phyloP scores from a whole-genome alignment of 2,329 filamentous ascomycete species.

The Scytalidium lignicola region DNA sequence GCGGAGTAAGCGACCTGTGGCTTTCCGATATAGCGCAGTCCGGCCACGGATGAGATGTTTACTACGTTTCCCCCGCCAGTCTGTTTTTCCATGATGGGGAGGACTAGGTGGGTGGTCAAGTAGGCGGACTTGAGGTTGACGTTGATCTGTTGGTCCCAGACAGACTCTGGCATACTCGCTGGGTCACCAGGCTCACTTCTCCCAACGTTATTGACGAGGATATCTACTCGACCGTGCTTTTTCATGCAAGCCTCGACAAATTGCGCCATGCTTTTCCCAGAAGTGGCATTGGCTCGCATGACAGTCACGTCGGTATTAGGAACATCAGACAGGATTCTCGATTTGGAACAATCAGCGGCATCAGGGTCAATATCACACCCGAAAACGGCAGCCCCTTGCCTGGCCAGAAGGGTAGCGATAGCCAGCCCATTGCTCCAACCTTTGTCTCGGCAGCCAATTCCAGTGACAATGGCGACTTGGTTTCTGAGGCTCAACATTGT shows the following conservation, averaged over 20 bases:
- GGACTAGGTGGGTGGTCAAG: slow-evolving; percentile 42
- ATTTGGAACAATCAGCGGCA: slow-evolving; percentile 33
- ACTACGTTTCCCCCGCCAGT: slow-evolving; percentile 35
- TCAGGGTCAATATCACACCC: slow-evolving; percentile 44
- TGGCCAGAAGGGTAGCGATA: too few relatives aligned
- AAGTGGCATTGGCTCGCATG: slow-evolving; percentile 46
- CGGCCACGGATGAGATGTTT: slow-evolving; percentile 46
- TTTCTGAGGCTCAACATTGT: too few relatives aligned
- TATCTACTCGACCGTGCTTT: slow-evolving; percentile 52
- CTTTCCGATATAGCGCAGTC: slow-evolving; percentile 42
- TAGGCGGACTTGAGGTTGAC: slow-evolving; percentile 51
- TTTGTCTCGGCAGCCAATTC: too few relatives aligned
- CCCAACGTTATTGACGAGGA: slow-evolving; percentile 57
- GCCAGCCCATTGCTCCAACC: too few relatives aligned
- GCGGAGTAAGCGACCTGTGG: slow-evolving; percentile 47
- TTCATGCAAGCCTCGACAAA: slow-evolving; percentile 48
- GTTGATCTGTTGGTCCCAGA: slow-evolving; percentile 46
- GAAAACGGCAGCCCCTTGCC: slow-evolving; percentile 44
- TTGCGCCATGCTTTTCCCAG: slow-evolving; percentile 42
- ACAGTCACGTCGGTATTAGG: slow-evolving; percentile 36
- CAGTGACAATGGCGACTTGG: too few relatives aligned
- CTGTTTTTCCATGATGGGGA: slow-evolving; percentile 49
- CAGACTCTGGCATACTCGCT: slow-evolving; percentile 40
- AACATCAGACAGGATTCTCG: slow-evolving; percentile 31
- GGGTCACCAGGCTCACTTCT: slow-evolving; percentile 48